Percentiles rank a stretch among this genome's conserved stretches.
These are phyloP conservation scores for Metschnikowia arizonensis DNA, from an alignment of 805 yeast genomes.

Conservation along the genomic window DNA sequence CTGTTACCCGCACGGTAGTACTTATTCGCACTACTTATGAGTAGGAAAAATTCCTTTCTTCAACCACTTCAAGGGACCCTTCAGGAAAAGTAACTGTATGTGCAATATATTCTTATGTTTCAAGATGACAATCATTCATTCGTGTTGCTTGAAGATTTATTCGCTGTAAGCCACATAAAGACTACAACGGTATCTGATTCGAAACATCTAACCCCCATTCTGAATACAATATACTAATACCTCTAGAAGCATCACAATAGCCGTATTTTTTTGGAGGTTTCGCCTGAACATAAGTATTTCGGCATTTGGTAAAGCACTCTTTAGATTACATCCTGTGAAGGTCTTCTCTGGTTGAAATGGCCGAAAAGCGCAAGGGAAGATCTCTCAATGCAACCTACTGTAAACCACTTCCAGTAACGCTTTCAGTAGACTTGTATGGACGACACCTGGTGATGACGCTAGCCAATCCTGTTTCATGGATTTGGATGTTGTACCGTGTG, in stretches of 20 bases:
- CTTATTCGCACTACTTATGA: not conserved
- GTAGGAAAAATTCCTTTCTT: not conserved
- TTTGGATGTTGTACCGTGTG: conserved; percentile 40
- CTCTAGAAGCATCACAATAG: not conserved
- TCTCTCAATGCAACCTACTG: conserved; percentile 30
- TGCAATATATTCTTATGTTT: conserved; percentile 9
- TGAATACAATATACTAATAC: conserved; percentile 5
- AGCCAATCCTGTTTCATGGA: conserved; percentile 69
- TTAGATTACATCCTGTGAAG: conserved; percentile 5
- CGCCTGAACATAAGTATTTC: not conserved
- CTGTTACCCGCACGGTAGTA: conserved; percentile 17
- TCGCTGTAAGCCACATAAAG: conserved; percentile 69
- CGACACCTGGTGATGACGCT: conserved; percentile 51
- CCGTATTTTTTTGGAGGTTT: not conserved
- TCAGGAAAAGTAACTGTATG: conserved; percentile 12
- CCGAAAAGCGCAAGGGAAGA: conserved; percentile 29
- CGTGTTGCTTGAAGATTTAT: conserved; percentile 27
- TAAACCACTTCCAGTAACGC: conserved; percentile 57
- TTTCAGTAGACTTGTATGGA: conserved; percentile 33
- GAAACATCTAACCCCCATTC: conserved; percentile 2
- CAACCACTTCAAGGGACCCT: not conserved
- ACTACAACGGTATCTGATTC: conserved; percentile 97
- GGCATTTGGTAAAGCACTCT: not conserved
- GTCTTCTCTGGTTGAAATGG: conserved; percentile 17
- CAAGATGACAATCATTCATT: conserved; percentile 21